Evolutionary conservation across 148 eudicot species (phyloP).

Genomic region (Simmondsia chinensis): DNA sequence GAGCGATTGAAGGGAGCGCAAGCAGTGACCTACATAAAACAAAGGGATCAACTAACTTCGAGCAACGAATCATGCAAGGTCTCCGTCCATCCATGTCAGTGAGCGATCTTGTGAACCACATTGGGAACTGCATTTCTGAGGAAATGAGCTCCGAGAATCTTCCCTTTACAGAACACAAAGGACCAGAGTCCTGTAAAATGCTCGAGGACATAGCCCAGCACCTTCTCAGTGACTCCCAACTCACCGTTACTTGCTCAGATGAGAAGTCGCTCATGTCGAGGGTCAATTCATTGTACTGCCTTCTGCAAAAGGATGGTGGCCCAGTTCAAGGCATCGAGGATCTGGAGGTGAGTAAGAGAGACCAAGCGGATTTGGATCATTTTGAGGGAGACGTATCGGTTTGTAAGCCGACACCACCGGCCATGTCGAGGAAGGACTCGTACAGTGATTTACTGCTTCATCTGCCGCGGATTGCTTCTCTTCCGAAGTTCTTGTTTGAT

Average conservation of each 20-base stretch:
- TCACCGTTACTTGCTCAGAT: conserved; percentile 39
- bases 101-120: conserved; percentile 61
- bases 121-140: conserved; percentile 52
- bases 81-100: conserved; percentile 55
- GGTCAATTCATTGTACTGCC: conserved; percentile 58
- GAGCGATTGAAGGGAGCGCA: conserved; percentile 29
- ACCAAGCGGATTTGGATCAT: not conserved
- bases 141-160: conserved; percentile 24
- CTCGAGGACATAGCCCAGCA: conserved; percentile 55
- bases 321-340: conserved; percentile 10
- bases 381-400: conserved; percentile 13
- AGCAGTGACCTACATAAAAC: conserved; percentile 11
- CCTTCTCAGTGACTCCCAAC: conserved; percentile 50
- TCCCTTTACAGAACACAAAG: conserved; percentile 23
- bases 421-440: conserved; percentile 65
- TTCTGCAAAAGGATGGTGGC: conserved; percentile 41
- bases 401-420: conserved; percentile 26
- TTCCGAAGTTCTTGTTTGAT: conserved; percentile 62
- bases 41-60: conserved; percentile 23
- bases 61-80: conserved; percentile 36
- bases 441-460: conserved; percentile 54
- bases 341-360: conserved; percentile 10
- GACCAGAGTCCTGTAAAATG: conserved; percentile 33
- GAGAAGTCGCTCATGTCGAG: conserved; percentile 74
- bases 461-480: conserved; percentile 75